Conservation (phyloP, 768 basidiomycete genomes). For the Vararia minispora region DNA sequence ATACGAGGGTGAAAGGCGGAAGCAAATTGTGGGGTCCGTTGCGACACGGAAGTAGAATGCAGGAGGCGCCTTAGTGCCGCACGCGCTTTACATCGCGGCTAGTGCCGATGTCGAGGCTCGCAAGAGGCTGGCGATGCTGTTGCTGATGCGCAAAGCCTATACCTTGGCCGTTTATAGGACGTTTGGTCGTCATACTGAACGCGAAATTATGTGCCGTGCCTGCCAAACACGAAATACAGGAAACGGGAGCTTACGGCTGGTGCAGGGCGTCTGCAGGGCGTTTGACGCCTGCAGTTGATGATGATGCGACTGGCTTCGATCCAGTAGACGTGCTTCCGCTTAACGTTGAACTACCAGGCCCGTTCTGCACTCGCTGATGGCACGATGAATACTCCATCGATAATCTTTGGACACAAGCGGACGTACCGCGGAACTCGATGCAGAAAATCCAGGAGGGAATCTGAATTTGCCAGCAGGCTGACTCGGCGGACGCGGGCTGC, state of each 20-base stretch:
- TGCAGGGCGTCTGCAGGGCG: slow-evolving; percentile 9
- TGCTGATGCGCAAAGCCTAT: slow-evolving; percentile 7
- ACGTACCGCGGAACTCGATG: neutral
- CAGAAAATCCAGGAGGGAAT: neutral
- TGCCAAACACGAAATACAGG: neutral
- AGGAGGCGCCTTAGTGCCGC: slow-evolving; percentile 8
- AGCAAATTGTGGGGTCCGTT: too few relatives aligned
- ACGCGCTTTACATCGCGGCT: slow-evolving; percentile 11
- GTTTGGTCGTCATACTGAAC: too few relatives aligned
- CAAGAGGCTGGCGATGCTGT: slow-evolving; percentile 4
- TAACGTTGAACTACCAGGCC: neutral
- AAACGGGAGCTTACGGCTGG: slow-evolving; percentile 1
- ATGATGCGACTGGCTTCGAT: slow-evolving; percentile 1
- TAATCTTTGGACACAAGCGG: neutral
- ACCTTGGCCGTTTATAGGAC: neutral
- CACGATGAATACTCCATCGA: neutral
- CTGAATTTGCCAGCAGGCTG: neutral
- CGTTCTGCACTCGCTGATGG: neutral
- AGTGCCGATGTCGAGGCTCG: slow-evolving; percentile 4
- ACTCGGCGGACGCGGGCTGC: neutral
- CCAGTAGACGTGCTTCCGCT: slow-evolving; percentile 3
- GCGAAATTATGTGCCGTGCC: slow-evolving; percentile 1
- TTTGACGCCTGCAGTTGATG: slow-evolving; percentile 5
- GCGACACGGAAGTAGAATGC: too few relatives aligned
- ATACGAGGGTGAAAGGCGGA: too few relatives aligned